Evolutionary conservation across 2,329 filamentous ascomycete genomes (phyloP).

Genomic region (Cercospora nicotianae): DNA sequence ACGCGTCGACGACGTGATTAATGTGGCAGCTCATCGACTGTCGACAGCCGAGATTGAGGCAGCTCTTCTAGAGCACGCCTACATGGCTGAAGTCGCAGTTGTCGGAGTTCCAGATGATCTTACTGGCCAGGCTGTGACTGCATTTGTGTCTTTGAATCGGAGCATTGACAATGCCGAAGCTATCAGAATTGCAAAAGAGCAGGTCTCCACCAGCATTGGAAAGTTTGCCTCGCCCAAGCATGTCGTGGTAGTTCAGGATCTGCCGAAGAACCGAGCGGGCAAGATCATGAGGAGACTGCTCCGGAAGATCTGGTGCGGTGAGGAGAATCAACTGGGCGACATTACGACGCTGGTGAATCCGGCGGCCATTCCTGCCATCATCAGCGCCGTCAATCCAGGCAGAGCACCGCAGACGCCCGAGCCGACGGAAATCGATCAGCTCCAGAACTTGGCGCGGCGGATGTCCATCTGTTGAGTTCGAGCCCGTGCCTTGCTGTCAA

Average conservation of each 20-base stretch:
- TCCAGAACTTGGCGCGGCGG: neutral
- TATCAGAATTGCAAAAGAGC: neutral
- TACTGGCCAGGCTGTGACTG: neutral
- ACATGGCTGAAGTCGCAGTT: neutral
- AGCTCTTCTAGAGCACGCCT: neutral
- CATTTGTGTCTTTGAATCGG: slow-evolving; percentile 51
- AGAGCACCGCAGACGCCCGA: neutral
- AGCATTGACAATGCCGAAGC: slow-evolving; percentile 71
- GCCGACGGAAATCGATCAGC: neutral
- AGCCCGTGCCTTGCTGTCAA: neutral
- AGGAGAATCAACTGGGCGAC: neutral
- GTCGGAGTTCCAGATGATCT: neutral
- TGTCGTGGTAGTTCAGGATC: neutral
- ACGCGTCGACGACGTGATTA: neutral
- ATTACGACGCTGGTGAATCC: neutral
- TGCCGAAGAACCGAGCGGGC: neutral
- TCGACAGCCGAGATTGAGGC: neutral
- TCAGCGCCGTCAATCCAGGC: neutral
- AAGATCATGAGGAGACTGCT: neutral
- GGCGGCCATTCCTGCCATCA: neutral
- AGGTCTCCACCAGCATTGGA: neutral
- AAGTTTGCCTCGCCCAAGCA: neutral
- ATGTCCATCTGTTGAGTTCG: neutral
- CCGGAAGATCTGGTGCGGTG: neutral
- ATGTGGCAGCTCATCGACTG: neutral